These are phyloP conservation scores for Epichloe gansuensis DNA, from an alignment of 2,329 filamentous ascomycete genomes.

Conservation along the genomic window DNA sequence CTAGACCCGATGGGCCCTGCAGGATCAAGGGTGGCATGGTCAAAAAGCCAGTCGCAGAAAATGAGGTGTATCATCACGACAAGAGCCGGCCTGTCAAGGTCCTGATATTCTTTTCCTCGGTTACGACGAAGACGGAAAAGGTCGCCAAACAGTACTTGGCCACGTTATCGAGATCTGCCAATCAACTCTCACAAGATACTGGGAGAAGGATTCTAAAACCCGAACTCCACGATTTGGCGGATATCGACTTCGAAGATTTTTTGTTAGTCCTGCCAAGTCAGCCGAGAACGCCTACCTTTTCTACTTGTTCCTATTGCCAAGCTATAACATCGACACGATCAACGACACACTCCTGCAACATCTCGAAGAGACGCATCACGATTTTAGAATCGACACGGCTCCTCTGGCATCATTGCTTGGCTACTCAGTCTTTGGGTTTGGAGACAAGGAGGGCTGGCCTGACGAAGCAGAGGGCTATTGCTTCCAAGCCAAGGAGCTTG, in stretches of 20 bases:
- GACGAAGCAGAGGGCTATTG: constrained; percentile 86
- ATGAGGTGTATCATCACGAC: constrained; percentile 16
- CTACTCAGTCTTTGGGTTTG: constrained; percentile 90
- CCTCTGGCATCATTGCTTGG: constrained; percentile 66
- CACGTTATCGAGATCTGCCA: constrained; percentile 39
- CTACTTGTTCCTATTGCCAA: constrained; percentile 76
- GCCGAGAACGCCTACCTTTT: constrained; percentile 49
- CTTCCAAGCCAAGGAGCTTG: constrained; percentile 78
- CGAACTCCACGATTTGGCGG: constrained; percentile 63
- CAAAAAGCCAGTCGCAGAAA: constrained; percentile 18
- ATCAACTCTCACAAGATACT: constrained; percentile 30
- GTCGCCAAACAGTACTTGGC: constrained; percentile 53
- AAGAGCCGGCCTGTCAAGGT: constrained; percentile 48
- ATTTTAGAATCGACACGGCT: constrained; percentile 89
- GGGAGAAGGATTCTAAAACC: constrained; percentile 39
- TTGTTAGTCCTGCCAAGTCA: constrained; percentile 61
- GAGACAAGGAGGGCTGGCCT: constrained; percentile 85
- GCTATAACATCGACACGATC: constrained; percentile 91
- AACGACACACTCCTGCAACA: constrained; percentile 80
- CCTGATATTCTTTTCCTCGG: constrained; percentile 78
- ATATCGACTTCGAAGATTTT: constrained; percentile 92
- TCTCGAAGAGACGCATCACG: constrained; percentile 84
- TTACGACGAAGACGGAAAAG: constrained; percentile 73
- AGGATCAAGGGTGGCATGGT: constrained; percentile 34
- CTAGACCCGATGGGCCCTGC: constrained; percentile 30